Conservation (phyloP, 495 filamentous ascomycete genomes). For the Neurospora sp. region DNA sequence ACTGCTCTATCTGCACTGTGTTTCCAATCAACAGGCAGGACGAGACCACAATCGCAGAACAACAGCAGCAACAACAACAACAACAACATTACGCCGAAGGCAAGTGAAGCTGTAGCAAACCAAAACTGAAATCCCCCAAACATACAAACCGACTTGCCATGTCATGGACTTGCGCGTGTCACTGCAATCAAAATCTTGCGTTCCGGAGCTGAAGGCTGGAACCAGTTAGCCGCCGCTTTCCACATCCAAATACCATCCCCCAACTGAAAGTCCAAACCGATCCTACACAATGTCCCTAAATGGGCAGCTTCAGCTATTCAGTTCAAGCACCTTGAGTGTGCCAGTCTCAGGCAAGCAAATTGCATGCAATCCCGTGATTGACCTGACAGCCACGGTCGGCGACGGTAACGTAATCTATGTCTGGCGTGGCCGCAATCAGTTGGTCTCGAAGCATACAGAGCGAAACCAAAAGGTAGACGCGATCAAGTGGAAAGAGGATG, state of each 20-base stretch:
- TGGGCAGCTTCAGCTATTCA: slow-evolving; percentile 28
- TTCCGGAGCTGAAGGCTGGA: neutral
- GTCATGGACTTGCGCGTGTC: neutral
- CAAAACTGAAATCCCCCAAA: neutral
- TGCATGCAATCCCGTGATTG: slow-evolving; percentile 73
- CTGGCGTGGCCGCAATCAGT: slow-evolving; percentile 35
- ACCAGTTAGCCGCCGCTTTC: neutral
- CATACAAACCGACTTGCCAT: neutral
- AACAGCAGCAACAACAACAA: neutral
- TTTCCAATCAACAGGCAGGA: neutral
- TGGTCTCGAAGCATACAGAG: slow-evolving; percentile 37
- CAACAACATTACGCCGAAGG: neutral
- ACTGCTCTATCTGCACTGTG: neutral
- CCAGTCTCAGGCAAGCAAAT: slow-evolving; percentile 35
- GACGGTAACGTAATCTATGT: slow-evolving; percentile 63
- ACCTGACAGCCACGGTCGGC: slow-evolving; percentile 63
- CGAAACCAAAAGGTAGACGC: slow-evolving; percentile 40
- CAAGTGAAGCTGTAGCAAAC: neutral
- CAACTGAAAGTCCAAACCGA: neutral
- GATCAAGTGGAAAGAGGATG: slow-evolving; percentile 72
- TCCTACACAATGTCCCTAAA: slow-evolving; percentile 16
- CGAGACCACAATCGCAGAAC: neutral
- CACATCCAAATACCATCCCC: neutral
- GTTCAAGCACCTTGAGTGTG: slow-evolving; percentile 34
- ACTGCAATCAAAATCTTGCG: neutral